Base-by-base conservation (phyloP, 1,139 yeast genomes). In the Diutina scorzettiae region DNA sequence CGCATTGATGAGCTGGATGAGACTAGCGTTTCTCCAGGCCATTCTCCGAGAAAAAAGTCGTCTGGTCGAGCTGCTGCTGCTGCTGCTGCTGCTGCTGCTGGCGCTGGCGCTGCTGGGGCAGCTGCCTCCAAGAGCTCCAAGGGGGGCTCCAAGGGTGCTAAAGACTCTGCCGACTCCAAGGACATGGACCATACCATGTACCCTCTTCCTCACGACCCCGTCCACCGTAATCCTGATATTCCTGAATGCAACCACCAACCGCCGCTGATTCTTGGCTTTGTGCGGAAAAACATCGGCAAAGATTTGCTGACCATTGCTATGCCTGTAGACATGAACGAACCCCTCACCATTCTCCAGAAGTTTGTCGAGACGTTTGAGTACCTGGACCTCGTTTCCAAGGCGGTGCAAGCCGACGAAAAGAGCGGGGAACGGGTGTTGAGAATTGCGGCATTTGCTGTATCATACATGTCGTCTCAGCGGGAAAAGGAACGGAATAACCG, bases 251-350 rank as follows among this genome's bases (percentile, higher is more conserved):
- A 66, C 0, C 72, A 78, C 39, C 64, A 77, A 0, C 97, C 97
- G 2, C 96, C 96, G 4, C 81, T 93, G 48, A 62, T 91, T 32
- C 64, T 89, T 43, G 73, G 87, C 1, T 75, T 87, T 53, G 69
- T 91, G 45, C 73, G 96, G 44, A 87, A 89, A 56, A 87, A 86
- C 52, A 94, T 89, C 14, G 96, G 97, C 23, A 89, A 89, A 55
- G 97, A 89, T 58, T 59, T 89, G 48, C 73, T 91, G 0, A 73
- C 91, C 1, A 76, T 87, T 44, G 81, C 96, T 1, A 87, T 89
- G 93, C 98, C 98, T 1, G 95, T 91, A 4, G 81, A 93, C 2
- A 74, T 87, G 48, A 91, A 91, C 62, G 98, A 91, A 57, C 98
- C 98, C 0, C 60, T 89, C 16, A 76, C 94, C 0, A 76, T 83